Base-by-base conservation (phyloP, 2,329 filamentous ascomycete genomes). In the Cadophora malorum region DNA sequence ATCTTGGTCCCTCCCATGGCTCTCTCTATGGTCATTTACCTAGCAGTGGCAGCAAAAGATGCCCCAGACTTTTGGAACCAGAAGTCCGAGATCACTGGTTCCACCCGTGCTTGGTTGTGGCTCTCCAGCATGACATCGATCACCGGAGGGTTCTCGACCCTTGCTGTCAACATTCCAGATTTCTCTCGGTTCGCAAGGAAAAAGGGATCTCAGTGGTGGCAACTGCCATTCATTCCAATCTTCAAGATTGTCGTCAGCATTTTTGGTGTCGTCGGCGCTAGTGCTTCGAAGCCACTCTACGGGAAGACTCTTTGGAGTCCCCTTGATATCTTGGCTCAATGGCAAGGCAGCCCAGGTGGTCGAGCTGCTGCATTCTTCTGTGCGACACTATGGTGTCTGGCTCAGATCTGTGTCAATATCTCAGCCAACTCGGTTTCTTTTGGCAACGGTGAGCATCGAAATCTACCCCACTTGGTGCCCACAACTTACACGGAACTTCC, bases 341-440 rank as follows among this genome's bases (percentile, higher is more conserved):
- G 71, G 71, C 63, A 64, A 59, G 64, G 60, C 10, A 78, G 77
- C 16, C 65, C 78, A 0, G 70, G 69, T 49, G 68, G 70, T 21
- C 59, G 72, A n/a, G 67, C 72, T 35, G 73, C 72, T 25, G 71
- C 70, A 19, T 76, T 76, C 63, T 74, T 76, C 38, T 70, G 66
- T 52, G 72, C 67, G 14, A 55, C 73, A 12, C 41, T 72, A 6
- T 75, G 71, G 64, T 67, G 59, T 31, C 66, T 75, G 23, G 73
- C 72, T 19, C 70, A 71, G 16, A 50, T 63, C 19, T 71, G 81
- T 78, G 78, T 73, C n/a, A 78, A 81, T 38, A 82, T 81, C 69
- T 80, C 76, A 41, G 81, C 80, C 25, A 71, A 81, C 23, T 78
- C 80, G 0, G 72, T 73, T 1, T 67, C 69, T 4, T 75, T 78